Base-by-base conservation (phyloP, 2,329 filamentous ascomycete genomes). In the Talaromyces rugulosus region DNA sequence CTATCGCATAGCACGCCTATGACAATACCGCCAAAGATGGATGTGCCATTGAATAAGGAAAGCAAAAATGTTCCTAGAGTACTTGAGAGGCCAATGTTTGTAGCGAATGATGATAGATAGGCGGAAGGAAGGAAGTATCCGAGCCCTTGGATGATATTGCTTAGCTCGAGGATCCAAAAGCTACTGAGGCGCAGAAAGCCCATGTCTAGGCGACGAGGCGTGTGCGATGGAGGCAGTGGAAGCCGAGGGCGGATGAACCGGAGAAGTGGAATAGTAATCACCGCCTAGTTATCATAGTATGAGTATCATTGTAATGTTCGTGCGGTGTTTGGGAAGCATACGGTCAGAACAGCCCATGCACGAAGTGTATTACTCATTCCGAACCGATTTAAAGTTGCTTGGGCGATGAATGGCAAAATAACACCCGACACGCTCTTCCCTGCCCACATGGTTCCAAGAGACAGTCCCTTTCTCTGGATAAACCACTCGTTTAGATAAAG, bases 401-500 rank as follows among this genome's bases (percentile, higher is more conserved):
- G 44, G 31, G 50, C 50, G 8, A 63, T n/a, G 2, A 63, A 56
- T 14, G 61, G 61, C 18, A 52, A 8, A 18, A 42, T 55, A 8
- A 76, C 59, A 5, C 78, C 79, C 8, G 76, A 55, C 33, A 58
- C 51, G 9, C 60, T 52, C 40, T 63, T 66, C 5, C 72, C 65
- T 53, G 72, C 77, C 78, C 80, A 81, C 40, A 81, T 77, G 6
- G 78, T 75, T 5, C 82, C 82, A 64, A 79, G 82, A 0, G 81
- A 82, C 23, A 84, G 72, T 1, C 81, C 80, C 66, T 81, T 79
- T 5, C 77, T 71, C 27, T 71, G 70, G 8, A 81, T 75, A 68
- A 83, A 84, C 76, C 68, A 87, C 66, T 83, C 80, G 56, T 83
- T 79, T 50, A 83, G 71, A 59, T 78, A 80, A 31, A 79, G 70